Conservation (phyloP, 2,329 filamentous ascomycete species). For the Fusarium xyrophilum region DNA sequence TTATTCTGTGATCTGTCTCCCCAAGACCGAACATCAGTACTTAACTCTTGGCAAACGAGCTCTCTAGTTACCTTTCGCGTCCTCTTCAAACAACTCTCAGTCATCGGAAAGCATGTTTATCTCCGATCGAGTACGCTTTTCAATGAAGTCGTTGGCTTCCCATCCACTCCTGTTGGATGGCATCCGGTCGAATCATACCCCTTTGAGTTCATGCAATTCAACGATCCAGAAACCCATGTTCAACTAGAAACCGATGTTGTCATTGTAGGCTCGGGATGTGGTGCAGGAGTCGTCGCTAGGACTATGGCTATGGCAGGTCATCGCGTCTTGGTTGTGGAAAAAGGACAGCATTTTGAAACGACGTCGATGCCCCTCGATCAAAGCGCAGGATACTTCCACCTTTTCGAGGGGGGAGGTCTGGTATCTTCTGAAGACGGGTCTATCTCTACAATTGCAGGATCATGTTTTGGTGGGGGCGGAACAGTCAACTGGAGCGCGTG, state of each 20-base stretch:
- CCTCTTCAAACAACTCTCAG: neutral
- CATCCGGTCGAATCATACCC: neutral
- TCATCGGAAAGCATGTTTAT: neutral
- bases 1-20: neutral
- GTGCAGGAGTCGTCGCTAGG: neutral
- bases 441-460: neutral
- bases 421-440: neutral
- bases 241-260: neutral
- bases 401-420: neutral
- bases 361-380: neutral
- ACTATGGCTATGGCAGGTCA: neutral
- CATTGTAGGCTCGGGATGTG: neutral
- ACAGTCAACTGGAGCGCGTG: slow-evolving; percentile 2
- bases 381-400: neutral
- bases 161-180: neutral
- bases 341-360: neutral
- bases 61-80: neutral
- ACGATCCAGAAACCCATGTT: neutral
- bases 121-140: neutral
- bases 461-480: slow-evolving; percentile 1
- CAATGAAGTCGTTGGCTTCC: neutral
- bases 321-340: neutral
- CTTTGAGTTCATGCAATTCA: neutral
- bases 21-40: neutral
- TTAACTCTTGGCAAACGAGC: neutral